phyloP scores from a whole-genome alignment of 2,329 filamentous ascomycete species.

The Aureobasidium sp. region DNA sequence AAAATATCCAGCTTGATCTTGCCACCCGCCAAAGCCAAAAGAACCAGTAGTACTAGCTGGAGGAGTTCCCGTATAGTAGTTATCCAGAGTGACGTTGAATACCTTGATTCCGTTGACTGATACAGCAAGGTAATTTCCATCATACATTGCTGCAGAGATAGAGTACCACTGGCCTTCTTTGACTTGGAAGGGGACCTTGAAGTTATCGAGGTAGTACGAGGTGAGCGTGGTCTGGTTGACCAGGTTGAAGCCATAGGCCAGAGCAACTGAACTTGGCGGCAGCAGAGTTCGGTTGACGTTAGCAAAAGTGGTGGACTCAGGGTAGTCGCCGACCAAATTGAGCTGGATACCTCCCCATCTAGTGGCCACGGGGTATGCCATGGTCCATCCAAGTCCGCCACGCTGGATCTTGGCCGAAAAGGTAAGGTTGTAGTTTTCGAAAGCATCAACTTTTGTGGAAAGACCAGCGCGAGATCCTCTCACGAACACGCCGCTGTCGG shows the following conservation, averaged over 20 bases:
- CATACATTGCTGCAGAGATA: conserved; percentile 27
- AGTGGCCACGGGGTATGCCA: conserved; percentile 21
- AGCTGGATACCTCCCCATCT: conserved; percentile 20
- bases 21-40: conserved; percentile 34
- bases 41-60: conserved; percentile 19
- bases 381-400: conserved; percentile 32
- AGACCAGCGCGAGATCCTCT: conserved; percentile 26
- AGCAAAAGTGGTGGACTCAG: conserved; percentile 17
- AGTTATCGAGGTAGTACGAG: conserved; percentile 21
- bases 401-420: conserved; percentile 31
- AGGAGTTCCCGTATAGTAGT: not conserved
- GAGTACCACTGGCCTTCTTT: conserved; percentile 30
- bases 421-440: conserved; percentile 29
- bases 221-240: conserved; percentile 30
- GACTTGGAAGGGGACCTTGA: conserved; percentile 21
- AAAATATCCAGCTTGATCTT: conserved; percentile 31
- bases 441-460: conserved; percentile 18
- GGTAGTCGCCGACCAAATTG: conserved; percentile 14
- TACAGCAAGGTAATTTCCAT: conserved; percentile 22
- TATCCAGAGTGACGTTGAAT: conserved; percentile 18
- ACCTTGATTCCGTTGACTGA: conserved; percentile 19
- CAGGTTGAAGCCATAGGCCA: conserved; percentile 27
- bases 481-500: conserved; percentile 26
- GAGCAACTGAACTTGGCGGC: conserved; percentile 27
- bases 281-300: conserved; percentile 29